These are phyloP conservation scores for Ogataea methanolica DNA, from an alignment of 805 yeast species.

Conservation along the genomic window DNA sequence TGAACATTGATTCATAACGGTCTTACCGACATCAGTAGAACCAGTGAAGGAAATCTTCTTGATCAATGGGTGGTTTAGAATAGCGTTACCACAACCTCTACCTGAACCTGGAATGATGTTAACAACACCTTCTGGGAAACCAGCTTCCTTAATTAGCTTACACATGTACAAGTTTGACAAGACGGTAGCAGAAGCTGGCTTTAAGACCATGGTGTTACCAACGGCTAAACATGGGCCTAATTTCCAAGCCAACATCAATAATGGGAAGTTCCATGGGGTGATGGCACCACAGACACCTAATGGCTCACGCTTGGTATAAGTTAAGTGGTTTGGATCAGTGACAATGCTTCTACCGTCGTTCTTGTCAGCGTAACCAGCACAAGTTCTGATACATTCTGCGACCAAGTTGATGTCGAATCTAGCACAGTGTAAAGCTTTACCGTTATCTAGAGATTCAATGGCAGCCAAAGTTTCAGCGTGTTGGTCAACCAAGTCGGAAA, in stretches of 20 bases:
- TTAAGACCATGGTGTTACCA: slow-evolving; percentile 83
- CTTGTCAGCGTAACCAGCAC: slow-evolving; percentile 93
- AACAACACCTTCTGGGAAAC: slow-evolving; percentile 87
- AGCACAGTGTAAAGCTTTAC: slow-evolving; percentile 72
- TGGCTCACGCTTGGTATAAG: slow-evolving; percentile 83
- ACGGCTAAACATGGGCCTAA: slow-evolving; percentile 89
- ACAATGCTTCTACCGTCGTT: slow-evolving; percentile 70
- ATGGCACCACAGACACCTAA: slow-evolving; percentile 94
- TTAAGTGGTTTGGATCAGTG: slow-evolving; percentile 69
- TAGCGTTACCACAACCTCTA: slow-evolving; percentile 75
- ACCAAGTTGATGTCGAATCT: slow-evolving; percentile 72
- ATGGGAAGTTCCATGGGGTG: slow-evolving; percentile 97
- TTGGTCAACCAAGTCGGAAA: slow-evolving; percentile 75
- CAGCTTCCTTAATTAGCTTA: slow-evolving; percentile 69
- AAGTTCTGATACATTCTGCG: slow-evolving; percentile 67
- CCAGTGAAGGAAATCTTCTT: slow-evolving; percentile 95
- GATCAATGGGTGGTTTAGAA: slow-evolving; percentile 72
- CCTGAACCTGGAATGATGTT: slow-evolving; percentile 88
- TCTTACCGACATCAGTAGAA: slow-evolving; percentile 81
- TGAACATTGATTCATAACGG: slow-evolving; percentile 69
- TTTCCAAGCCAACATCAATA: slow-evolving; percentile 93
- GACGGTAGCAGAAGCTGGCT: slow-evolving; percentile 91
- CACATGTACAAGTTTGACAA: slow-evolving; percentile 78
- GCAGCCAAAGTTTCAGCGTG: slow-evolving; percentile 68
- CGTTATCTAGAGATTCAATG: slow-evolving; percentile 85